phyloP scores from a whole-genome alignment of 805 yeast genomes.

The Maudiozyma pseudohumilis region DNA sequence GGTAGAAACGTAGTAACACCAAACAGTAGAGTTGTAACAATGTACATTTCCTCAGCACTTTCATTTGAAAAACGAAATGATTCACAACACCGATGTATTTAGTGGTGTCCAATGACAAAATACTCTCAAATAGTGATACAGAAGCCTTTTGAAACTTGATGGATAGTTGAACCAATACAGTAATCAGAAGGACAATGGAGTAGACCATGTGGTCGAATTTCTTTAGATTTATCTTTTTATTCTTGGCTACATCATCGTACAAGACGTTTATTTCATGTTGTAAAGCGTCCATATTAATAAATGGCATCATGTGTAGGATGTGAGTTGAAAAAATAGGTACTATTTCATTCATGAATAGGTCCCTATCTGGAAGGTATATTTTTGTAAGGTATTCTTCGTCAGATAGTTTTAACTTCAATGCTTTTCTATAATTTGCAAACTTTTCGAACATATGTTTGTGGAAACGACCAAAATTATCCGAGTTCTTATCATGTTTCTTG shows the following conservation, averaged over 20 bases:
- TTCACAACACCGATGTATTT: slow-evolving; percentile 20
- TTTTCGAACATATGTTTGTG: slow-evolving; percentile 22
- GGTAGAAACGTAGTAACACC: slow-evolving; percentile 22
- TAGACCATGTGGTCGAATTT: slow-evolving; percentile 20
- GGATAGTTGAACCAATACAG: slow-evolving; percentile 19
- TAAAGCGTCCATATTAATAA: slow-evolving; percentile 14
- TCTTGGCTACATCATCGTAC: slow-evolving; percentile 11
- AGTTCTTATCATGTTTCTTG: slow-evolving; percentile 1
- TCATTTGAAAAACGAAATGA: slow-evolving; percentile 17
- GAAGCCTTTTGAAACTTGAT: slow-evolving; percentile 8
- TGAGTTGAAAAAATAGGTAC: slow-evolving; percentile 17
- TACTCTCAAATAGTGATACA: slow-evolving; percentile 2
- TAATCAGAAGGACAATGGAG: slow-evolving; percentile 17
- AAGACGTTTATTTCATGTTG: slow-evolving; percentile 10
- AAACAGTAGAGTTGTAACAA: slow-evolving; percentile 22
- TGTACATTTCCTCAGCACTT: slow-evolving; percentile 22
- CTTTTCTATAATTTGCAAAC: slow-evolving; percentile 19
- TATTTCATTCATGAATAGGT: slow-evolving; percentile 12
- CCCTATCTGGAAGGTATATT: slow-evolving; percentile 12
- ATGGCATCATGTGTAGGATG: slow-evolving; percentile 17
- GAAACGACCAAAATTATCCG: slow-evolving; percentile 9
- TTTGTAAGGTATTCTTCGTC: slow-evolving; percentile 4
- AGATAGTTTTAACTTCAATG: slow-evolving; percentile 9
- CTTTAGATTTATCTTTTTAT: slow-evolving; percentile 8
- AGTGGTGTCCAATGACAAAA: slow-evolving; percentile 14